These are phyloP conservation scores for Colletotrichum sp. DNA, from an alignment of 2,329 filamentous ascomycete species.

Conservation along the genomic window DNA sequence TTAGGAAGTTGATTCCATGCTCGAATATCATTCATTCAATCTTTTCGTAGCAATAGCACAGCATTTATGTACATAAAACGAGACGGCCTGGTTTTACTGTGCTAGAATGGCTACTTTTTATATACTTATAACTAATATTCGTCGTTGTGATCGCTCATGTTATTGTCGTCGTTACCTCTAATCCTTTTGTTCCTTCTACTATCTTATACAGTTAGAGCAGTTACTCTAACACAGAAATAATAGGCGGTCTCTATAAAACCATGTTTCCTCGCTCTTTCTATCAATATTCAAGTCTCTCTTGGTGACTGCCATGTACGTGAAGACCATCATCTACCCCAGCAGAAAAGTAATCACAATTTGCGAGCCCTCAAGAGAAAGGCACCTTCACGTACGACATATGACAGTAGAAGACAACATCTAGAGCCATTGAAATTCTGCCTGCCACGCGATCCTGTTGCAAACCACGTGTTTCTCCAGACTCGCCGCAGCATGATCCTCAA, in stretches of 20 bases:
- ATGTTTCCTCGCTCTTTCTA: not conserved
- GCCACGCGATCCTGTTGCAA: not conserved
- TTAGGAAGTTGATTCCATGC: not conserved
- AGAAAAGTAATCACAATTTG: not conserved
- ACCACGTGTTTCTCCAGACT: not conserved
- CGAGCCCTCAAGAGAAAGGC: not conserved
- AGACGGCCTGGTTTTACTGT: not conserved
- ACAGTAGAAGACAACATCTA: accelerated
- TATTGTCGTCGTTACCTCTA: not conserved
- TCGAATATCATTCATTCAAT: not conserved
- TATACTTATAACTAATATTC: not conserved
- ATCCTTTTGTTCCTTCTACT: not conserved
- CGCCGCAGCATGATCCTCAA: not conserved
- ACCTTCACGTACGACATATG: accelerated
- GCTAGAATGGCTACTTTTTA: not conserved
- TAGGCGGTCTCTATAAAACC: not conserved
- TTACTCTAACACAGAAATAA: not conserved
- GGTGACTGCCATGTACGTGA: accelerated
- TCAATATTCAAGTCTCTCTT: not conserved
- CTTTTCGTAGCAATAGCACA: accelerated
- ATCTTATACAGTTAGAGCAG: accelerated
- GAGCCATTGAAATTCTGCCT: not conserved
- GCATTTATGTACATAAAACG: accelerated
- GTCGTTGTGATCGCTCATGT: not conserved
- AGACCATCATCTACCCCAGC: not conserved